Conservation (phyloP, 2,329 filamentous ascomycete species). For the Alternaria sp. region DNA sequence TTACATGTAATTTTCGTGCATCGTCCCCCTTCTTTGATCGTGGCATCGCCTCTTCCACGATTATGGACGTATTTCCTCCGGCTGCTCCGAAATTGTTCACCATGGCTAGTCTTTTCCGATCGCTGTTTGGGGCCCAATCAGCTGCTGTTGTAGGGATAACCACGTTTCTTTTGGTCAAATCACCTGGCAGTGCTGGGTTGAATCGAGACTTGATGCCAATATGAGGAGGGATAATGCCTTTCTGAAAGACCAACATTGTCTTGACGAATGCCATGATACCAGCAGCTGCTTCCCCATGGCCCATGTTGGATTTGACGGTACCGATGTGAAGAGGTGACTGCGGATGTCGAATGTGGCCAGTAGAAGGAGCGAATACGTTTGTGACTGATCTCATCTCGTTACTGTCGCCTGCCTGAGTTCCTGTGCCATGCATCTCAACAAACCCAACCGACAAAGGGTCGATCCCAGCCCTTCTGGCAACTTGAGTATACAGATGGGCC, state of each 20-base stretch:
- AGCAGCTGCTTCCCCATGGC: constrained; percentile 47
- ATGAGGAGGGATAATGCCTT: constrained; percentile 34
- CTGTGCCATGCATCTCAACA: constrained; percentile 46
- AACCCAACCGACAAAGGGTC: constrained; percentile 43
- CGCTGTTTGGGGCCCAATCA: not conserved
- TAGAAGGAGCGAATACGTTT: constrained; percentile 8
- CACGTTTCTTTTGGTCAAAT: not conserved
- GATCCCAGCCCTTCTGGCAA: constrained; percentile 46
- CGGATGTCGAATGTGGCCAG: constrained; percentile 9
- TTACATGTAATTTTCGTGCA: not conserved
- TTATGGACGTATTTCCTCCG: constrained; percentile 47
- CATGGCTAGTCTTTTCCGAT: not conserved
- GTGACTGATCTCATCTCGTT: constrained; percentile 36
- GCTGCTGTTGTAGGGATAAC: not conserved
- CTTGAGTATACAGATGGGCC: constrained; percentile 19
- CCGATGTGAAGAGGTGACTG: constrained; percentile 35
- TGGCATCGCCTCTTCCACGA: constrained; percentile 31
- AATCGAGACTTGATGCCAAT: constrained; percentile 51
- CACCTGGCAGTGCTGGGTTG: not conserved
- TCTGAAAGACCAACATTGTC: constrained; percentile 41
- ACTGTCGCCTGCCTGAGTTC: constrained; percentile 41
- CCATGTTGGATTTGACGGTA: constrained; percentile 47
- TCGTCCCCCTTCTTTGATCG: not conserved
- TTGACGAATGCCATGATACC: constrained; percentile 47
- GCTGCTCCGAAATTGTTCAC: constrained; percentile 41